A percentile compares a stretch with the other conserved stretches of the same genome.
These are phyloP conservation scores for Saprolegnia parasitica DNA, from an alignment of 352 stramenopile genomes.

Conservation along the genomic window DNA sequence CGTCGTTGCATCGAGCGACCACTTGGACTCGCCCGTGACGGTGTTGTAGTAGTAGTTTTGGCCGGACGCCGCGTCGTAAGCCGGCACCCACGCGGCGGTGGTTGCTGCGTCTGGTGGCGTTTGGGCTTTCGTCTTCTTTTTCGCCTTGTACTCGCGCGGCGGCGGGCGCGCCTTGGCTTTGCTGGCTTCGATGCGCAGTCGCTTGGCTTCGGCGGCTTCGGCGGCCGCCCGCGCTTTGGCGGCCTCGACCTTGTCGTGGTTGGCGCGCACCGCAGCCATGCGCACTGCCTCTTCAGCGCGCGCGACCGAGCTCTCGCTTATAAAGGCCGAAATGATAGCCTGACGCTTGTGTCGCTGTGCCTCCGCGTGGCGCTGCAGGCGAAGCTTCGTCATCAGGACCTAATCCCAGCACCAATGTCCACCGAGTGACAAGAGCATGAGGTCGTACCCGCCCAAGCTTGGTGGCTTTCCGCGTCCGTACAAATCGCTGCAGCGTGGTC, in stretches of 20 bases:
- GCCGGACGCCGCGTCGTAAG: constrained; percentile 1
- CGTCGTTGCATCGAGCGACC: not conserved
- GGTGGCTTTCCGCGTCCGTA: not conserved
- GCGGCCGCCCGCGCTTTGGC: constrained; percentile 11
- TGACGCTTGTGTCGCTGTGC: constrained; percentile 1
- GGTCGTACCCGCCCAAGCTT: constrained; percentile 6
- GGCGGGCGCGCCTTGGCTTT: constrained; percentile 4
- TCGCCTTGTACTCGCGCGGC: constrained; percentile 4
- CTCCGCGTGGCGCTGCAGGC: not conserved
- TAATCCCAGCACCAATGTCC: constrained; percentile 2
- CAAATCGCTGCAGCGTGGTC: constrained; percentile 1
- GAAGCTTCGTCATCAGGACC: constrained; percentile 13
- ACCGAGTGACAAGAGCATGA: not conserved
- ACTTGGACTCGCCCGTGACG: constrained; percentile 23
- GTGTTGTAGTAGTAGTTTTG: constrained; percentile 29
- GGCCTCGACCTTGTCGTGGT: constrained; percentile 21
- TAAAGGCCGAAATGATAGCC: constrained; percentile 18
- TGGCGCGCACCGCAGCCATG: not conserved
- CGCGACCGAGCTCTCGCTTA: not conserved
- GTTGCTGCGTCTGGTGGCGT: not conserved
- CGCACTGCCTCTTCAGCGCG: not conserved
- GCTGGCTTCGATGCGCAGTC: constrained; percentile 3
- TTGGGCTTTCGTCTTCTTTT: not conserved
- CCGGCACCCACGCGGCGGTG: constrained; percentile 3
- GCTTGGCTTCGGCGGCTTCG: constrained; percentile 14